Conservation (phyloP, 2,329 filamentous ascomycete genomes). For the Pyrenophora teres region DNA sequence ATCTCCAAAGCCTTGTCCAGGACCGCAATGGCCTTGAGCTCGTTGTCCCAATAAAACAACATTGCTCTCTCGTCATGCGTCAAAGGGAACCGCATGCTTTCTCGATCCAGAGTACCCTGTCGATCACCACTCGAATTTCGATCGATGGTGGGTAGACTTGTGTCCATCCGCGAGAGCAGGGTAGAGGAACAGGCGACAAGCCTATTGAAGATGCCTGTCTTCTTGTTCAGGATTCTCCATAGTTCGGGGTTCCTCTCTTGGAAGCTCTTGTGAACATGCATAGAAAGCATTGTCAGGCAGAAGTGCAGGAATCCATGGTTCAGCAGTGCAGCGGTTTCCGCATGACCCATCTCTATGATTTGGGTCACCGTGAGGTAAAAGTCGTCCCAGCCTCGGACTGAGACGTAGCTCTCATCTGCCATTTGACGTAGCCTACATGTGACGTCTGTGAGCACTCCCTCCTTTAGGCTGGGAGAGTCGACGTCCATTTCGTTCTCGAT, state of each 20-base stretch:
- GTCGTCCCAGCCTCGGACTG: slow-evolving; percentile 44
- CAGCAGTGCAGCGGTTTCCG: slow-evolving; percentile 36
- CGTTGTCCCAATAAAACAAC: slow-evolving; percentile 36
- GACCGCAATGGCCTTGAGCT: slow-evolving; percentile 37
- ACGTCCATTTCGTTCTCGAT: slow-evolving; percentile 38
- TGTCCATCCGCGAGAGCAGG: slow-evolving; percentile 36
- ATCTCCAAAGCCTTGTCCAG: slow-evolving; percentile 44
- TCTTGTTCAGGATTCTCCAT: slow-evolving; percentile 39
- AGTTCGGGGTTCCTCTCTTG: slow-evolving; percentile 26
- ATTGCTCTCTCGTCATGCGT: slow-evolving; percentile 26
- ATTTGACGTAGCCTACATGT: slow-evolving; percentile 24
- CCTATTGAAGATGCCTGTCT: slow-evolving; percentile 36
- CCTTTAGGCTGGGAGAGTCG: slow-evolving; percentile 13
- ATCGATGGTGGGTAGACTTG: slow-evolving; percentile 17
- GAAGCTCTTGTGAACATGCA: slow-evolving; percentile 29
- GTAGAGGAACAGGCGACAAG: slow-evolving; percentile 37
- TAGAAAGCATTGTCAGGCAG: slow-evolving; percentile 36
- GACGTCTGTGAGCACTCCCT: slow-evolving; percentile 27
- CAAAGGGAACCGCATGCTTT: slow-evolving; percentile 34
- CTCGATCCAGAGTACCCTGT: slow-evolving; percentile 25
- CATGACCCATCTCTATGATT: slow-evolving; percentile 33
- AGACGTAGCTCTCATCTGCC: slow-evolving; percentile 28
- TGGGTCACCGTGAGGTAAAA: slow-evolving; percentile 40
- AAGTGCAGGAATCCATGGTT: slow-evolving; percentile 35
- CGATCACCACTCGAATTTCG: slow-evolving; percentile 21